Evolutionary conservation across 1,139 yeast species (phyloP).

Genomic region (Blastobotrys apis): DNA sequence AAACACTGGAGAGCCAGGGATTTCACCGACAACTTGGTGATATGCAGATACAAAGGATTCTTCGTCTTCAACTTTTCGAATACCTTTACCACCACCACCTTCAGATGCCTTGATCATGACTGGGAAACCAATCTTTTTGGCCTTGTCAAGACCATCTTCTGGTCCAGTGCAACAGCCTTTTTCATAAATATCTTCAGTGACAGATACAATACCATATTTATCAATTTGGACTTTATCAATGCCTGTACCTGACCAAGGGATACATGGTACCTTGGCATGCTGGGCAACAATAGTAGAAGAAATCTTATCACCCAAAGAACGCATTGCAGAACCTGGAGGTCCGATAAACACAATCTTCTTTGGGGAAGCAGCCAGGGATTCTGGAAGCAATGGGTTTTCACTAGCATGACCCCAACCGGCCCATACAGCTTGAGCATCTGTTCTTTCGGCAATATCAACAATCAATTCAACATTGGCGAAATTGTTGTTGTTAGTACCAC

Average conservation of each 20-base stretch:
- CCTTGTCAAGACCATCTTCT: constrained; percentile 82
- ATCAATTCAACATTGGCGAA: constrained; percentile 96
- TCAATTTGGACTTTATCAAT: constrained; percentile 77
- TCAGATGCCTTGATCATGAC: constrained; percentile 96
- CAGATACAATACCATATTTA: constrained; percentile 71
- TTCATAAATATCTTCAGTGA: constrained; percentile 72
- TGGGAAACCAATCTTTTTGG: constrained; percentile 86
- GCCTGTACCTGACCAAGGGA: constrained; percentile 99
- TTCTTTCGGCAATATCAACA: constrained; percentile 95
- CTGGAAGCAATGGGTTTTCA: constrained; percentile 93
- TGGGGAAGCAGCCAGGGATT: constrained; percentile 83
- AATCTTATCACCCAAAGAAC: constrained; percentile 97
- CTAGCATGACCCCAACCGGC: constrained; percentile 99
- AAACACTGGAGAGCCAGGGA: constrained; percentile 94
- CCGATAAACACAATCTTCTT: constrained; percentile 90
- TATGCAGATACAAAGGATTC: constrained; percentile 66
- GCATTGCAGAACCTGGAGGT: constrained; percentile 98
- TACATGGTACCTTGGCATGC: constrained; percentile 96
- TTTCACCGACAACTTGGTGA: constrained; percentile 88
- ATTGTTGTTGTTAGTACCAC: constrained; percentile 97
- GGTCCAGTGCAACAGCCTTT: constrained; percentile 85
- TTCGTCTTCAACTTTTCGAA: constrained; percentile 82
- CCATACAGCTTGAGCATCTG: constrained; percentile 98
- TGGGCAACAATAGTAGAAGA: constrained; percentile 98
- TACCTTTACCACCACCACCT: constrained; percentile 99